Evolutionary conservation across 2,329 filamentous ascomycete genomes (phyloP), one percentile per base, ranked within the genome.

Genomic region (Cladophialophora bantiana): DNA sequence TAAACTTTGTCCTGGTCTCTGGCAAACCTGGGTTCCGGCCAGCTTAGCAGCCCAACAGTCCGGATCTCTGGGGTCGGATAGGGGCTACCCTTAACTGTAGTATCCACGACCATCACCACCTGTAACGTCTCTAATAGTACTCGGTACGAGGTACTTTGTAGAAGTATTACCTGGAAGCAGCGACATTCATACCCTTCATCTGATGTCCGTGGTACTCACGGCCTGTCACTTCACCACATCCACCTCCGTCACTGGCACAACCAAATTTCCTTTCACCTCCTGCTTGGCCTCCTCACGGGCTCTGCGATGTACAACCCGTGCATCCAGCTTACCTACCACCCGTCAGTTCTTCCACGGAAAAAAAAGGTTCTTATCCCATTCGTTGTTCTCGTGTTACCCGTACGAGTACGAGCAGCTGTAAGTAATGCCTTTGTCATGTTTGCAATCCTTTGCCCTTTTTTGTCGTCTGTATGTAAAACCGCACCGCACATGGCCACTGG

Each of bases 401-500:
- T 65, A 65, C 63, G 35, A 52, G 52, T 61, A 65, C 63, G 53
- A 34, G 50, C 50, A 36, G 13, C 20, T 60, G 54, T 52, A 60
- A 55, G 57, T 65, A 45, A 65, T 58, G 38, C 15, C 52, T 48
- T 31, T 59, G 34, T 38, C 18, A 31, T 61, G 35, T 32, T 52
- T 36, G 61, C 56, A 50, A 20, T 52, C 20, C n/a, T 53, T 56
- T 50, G 12, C 15, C 59, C 45, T 18, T 61, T 61, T 45, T n/a
- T 26, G 34, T 61, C 50, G 32, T 31, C 9, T 61, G 59, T 52
- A 61, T 61, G 59, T 61, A 61, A 55, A 61, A 52, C n/a, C 48
- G 15, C 62, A 61, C 68, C 68, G 57, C 65, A 59, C 68, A 68
- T 66, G 59, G 54, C 59, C 68, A 56, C 53, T 66, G 66, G 63